Evolutionary conservation across 257 asterid species (phyloP), one percentile per base, ranked within the genome.

Genomic region (Penstemon newberryi): DNA sequence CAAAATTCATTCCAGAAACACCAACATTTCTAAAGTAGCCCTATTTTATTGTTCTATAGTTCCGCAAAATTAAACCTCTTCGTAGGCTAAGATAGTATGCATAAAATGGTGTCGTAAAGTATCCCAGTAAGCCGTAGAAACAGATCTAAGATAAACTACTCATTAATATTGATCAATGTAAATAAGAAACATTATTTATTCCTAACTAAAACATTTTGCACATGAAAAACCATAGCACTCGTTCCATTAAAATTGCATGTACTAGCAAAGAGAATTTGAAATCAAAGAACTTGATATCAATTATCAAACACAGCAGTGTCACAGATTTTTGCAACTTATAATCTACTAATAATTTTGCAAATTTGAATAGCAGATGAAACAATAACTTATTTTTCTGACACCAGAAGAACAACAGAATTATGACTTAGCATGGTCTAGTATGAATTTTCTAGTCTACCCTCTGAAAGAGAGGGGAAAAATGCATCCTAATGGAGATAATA

Each of bases 1-100:
- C 73, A 18, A 19, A 62, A 68, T 60, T 43, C 36, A 67, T 45
- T 50, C 6, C 9, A 49, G 73, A 50, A 66, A 63, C 36, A 69
- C 42, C 56, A 42, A 25, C 33, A 25, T 25, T 1, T 25, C 33
- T 25, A 25, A 25, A 25, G 33, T 25, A 25, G 2, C 33, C 33
- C 33, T 25, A 25, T 25, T 25, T 25, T 25, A 25, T 25, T 25
- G 33, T 25, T 25, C 33, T 25, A 25, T 25, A 25, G 33, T 25
- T 25, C 33, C 33, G 46, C 41, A 5, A 39, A 41, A 61, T 39
- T 36, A 19, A 39, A 39, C 39, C 15, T 36, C 74, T 10, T 38
- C 4, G 4, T 5, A 7, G 43, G 42, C 33, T 45, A 47, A 49
- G 36, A 60, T 25, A 1, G 0, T 25, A 56, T 18, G 64, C 37